Conservation (phyloP, 495 filamentous ascomycete species). For the Filosporella fistucella region DNA sequence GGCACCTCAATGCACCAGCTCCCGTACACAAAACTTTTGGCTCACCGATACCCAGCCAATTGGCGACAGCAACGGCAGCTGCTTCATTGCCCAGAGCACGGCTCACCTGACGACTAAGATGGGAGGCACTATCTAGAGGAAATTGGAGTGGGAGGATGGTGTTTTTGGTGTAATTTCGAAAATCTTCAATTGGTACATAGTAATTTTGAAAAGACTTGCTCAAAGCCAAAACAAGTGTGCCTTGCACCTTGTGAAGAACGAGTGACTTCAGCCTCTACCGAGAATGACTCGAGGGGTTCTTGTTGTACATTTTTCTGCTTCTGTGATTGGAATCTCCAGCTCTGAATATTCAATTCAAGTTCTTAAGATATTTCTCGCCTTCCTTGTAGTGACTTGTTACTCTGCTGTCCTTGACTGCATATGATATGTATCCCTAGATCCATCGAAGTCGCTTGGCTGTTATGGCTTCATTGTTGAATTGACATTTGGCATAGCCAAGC, state of each 20-base stretch:
- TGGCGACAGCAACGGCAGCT: constrained; percentile 19
- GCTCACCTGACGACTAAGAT: constrained; percentile 15
- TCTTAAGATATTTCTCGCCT: too few species aligned
- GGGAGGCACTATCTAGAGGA: constrained; percentile 17
- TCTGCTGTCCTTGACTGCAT: too few species aligned
- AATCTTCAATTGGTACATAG: constrained; percentile 5
- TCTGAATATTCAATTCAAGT: too few species aligned
- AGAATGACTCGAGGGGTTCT: too few species aligned
- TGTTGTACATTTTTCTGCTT: too few species aligned
- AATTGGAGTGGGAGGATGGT: neutral
- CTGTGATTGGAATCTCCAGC: too few species aligned
- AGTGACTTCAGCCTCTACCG: neutral
- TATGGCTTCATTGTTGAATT: too few species aligned
- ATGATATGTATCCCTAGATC: too few species aligned
- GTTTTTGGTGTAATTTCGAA: constrained; percentile 15
- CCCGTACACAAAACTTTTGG: constrained; percentile 19
- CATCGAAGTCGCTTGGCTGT: too few species aligned
- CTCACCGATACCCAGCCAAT: constrained; percentile 13
- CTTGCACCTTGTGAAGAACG: constrained; percentile 7
- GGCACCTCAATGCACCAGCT: constrained; percentile 16
- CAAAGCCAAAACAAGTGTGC: constrained; percentile 1
- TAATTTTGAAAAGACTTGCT: constrained; percentile 1
- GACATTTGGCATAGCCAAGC: too few species aligned
- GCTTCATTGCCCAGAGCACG: constrained; percentile 17
- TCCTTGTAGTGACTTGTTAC: too few species aligned